phyloP scores from a whole-genome alignment of 352 stramenopile species.

The Halophytophthora polymorphica region DNA sequence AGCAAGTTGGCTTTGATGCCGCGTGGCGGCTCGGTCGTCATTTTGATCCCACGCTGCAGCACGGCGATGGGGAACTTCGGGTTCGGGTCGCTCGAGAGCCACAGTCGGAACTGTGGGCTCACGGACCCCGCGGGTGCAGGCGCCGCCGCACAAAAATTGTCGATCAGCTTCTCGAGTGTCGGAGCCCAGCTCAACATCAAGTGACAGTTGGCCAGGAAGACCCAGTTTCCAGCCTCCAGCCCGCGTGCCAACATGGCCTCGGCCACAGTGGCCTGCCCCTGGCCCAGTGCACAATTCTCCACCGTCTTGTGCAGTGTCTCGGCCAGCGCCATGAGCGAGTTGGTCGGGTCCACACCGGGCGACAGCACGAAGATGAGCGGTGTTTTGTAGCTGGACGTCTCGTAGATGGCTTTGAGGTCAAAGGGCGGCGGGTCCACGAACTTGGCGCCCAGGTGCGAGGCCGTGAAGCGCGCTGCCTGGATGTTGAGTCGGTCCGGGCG shows the following conservation, averaged over 20 bases:
- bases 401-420: conserved; percentile 89
- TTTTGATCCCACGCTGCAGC: conserved; percentile 94
- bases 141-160: conserved; percentile 72
- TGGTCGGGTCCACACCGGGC: conserved; percentile 93
- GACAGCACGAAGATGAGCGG: conserved; percentile 96
- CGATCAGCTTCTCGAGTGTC: conserved; percentile 93
- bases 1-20: conserved; percentile 92
- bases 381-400: conserved; percentile 83
- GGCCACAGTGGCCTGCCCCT: conserved; percentile 92
- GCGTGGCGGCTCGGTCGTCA: conserved; percentile 94
- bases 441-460: conserved; percentile 86
- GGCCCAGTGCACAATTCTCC: conserved; percentile 91
- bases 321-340: conserved; percentile 87
- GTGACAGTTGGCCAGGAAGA: conserved; percentile 96
- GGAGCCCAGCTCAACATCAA: conserved; percentile 95
- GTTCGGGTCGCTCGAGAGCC: conserved; percentile 91
- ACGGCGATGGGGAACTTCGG: conserved; percentile 95
- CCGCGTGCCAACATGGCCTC: conserved; percentile 88
- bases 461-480: conserved; percentile 89
- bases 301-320: conserved; percentile 82
- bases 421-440: conserved; percentile 94
- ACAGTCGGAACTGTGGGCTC: conserved; percentile 91
- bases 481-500: conserved; percentile 91
- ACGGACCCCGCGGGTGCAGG: conserved; percentile 34
- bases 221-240: conserved; percentile 88